Conservation (phyloP, 2,329 filamentous ascomycete species). For the Xylaria multiplex region DNA sequence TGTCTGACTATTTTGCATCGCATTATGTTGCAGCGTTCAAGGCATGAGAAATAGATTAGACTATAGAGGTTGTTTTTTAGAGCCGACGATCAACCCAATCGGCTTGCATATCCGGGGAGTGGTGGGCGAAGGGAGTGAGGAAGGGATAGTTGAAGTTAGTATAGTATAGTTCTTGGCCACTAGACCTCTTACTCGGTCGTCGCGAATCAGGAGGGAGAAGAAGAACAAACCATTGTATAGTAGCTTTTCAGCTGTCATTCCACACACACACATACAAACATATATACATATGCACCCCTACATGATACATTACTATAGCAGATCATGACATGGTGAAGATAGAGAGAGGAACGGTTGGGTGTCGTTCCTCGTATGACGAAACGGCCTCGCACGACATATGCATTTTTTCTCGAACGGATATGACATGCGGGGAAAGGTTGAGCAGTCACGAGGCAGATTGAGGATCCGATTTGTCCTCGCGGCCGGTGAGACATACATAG, state of each 20-base stretch:
- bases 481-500: constrained; percentile 34
- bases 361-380: constrained; percentile 14
- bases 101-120: background rate
- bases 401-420: background rate
- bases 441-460: constrained; percentile 31
- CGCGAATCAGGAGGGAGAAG: constrained; percentile 1
- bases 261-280: constrained; percentile 1
- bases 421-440: constrained; percentile 12
- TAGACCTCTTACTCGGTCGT: constrained; percentile 5
- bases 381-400: constrained; percentile 14
- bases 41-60: constrained; percentile 3
- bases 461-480: constrained; percentile 2
- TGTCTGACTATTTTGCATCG: background rate
- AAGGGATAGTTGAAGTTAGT: background rate
- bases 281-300: background rate
- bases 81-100: constrained; percentile 3
- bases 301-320: background rate
- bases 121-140: constrained; percentile 2
- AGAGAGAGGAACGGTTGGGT: background rate
- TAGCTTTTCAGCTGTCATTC: constrained; percentile 20
- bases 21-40: constrained; percentile 1
- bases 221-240: constrained; percentile 7
- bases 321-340: background rate
- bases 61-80: background rate
- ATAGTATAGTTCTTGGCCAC: background rate